Evolutionary conservation across 306 rosid genomes (phyloP).

Genomic region (Cucumis melo): DNA sequence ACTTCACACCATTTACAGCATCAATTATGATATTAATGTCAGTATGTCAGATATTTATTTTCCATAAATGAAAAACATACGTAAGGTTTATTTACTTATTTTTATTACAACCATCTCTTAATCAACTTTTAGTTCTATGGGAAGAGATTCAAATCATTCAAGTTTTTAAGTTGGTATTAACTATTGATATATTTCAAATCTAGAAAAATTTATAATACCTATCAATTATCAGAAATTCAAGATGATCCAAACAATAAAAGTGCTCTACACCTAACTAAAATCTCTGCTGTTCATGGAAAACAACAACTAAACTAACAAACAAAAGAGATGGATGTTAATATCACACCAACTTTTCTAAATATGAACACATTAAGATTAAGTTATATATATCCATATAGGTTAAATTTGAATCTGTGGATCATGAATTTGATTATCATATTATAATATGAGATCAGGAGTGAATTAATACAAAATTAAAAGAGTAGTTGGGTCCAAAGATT

Average conservation of each 20-base stretch:
- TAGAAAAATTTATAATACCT: no score
- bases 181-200: no score
- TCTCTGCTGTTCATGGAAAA: not conserved
- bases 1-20: not conserved
- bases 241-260: no score
- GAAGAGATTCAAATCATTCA: no score
- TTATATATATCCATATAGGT: not conserved
- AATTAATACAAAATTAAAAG: not conserved
- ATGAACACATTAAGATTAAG: not conserved
- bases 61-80: not conserved
- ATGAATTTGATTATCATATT: not conserved
- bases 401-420: not conserved
- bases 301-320: not conserved
- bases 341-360: not conserved
- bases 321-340: not conserved
- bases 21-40: not conserved
- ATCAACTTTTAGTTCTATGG: no score
- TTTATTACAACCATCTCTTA: no score
- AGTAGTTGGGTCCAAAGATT: not conserved
- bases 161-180: no score
- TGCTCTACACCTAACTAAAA: not conserved
- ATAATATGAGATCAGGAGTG: not conserved
- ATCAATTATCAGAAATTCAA: no score
- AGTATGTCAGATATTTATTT: not conserved
- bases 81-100: not conserved